A percentile compares a stretch with the other conserved stretches of the same genome.
Evolutionary conservation across 192 early-diverging fungal genomes (phyloP).

Genomic region (Thamnidium elegans): DNA sequence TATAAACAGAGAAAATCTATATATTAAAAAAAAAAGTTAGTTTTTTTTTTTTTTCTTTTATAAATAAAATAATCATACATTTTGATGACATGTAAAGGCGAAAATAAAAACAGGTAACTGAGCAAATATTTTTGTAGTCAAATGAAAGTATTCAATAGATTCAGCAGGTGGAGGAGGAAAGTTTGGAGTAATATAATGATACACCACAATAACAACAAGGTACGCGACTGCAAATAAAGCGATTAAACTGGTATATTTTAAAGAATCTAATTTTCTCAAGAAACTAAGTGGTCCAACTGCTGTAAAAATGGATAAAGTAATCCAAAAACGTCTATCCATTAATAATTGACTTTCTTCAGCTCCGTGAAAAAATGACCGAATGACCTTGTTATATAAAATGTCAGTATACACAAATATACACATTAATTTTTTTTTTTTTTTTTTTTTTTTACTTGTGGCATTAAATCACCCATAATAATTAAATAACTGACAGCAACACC

Average conservation of each 20-base stretch:
- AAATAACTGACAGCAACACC: slow-evolving; percentile 93
- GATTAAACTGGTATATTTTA: slow-evolving; percentile 84
- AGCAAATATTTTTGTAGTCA: slow-evolving; percentile 65
- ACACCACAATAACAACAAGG: slow-evolving; percentile 80
- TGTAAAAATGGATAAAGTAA: slow-evolving; percentile 66
- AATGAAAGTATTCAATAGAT: slow-evolving; percentile 55
- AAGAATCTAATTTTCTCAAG: slow-evolving; percentile 78
- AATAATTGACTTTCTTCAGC: slow-evolving; percentile 32
- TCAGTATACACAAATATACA: background rate
- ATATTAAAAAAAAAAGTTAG: slow-evolving; percentile 12
- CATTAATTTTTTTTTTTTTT: background rate
- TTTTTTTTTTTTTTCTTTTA: background rate
- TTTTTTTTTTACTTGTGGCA: slow-evolving; percentile 65
- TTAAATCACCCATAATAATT: slow-evolving; percentile 92
- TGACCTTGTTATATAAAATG: slow-evolving; percentile 1
- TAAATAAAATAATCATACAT: slow-evolving; percentile 51
- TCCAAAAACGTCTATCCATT: slow-evolving; percentile 78
- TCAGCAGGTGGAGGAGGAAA: slow-evolving; percentile 39
- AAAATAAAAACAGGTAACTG: slow-evolving; percentile 96
- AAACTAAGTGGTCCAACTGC: slow-evolving; percentile 77
- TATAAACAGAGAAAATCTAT: slow-evolving; percentile 94
- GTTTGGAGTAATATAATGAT: slow-evolving; percentile 63
- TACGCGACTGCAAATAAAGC: slow-evolving; percentile 87
- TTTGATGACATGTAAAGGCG: slow-evolving; percentile 99
- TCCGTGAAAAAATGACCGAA: slow-evolving; percentile 11